phyloP scores from a whole-genome alignment of 805 yeast genomes.

The Teunomyces atbi region DNA sequence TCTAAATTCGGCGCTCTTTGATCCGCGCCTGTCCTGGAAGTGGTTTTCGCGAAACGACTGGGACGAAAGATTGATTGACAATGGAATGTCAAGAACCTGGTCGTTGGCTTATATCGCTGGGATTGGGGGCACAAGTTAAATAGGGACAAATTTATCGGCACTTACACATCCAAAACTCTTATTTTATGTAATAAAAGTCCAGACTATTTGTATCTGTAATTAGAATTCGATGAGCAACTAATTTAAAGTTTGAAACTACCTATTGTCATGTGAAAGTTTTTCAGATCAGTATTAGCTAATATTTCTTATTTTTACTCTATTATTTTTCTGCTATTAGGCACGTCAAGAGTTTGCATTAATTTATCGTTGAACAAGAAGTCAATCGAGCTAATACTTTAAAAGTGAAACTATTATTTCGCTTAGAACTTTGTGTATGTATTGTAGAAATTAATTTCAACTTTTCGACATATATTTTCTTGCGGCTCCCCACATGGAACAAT shows the following conservation, averaged over 20 bases:
- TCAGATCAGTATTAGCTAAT: too few species aligned
- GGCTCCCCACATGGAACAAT: slow-evolving; percentile 1
- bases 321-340: neutral
- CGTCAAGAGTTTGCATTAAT: neutral
- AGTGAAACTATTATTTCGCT: neutral
- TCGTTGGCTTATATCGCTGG: slow-evolving; percentile 73
- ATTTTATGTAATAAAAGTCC: neutral
- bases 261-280: neutral
- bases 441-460: neutral
- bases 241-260: neutral
- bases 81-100: slow-evolving; percentile 88
- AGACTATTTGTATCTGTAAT: neutral
- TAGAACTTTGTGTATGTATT: neutral
- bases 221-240: neutral
- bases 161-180: neutral
- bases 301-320: too few species aligned
- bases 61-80: slow-evolving; percentile 59
- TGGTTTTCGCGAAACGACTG: slow-evolving; percentile 52
- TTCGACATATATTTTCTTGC: neutral
- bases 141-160: neutral
- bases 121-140: slow-evolving; percentile 25
- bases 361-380: neutral
- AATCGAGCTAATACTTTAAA: neutral
- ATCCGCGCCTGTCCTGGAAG: slow-evolving; percentile 52
- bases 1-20: slow-evolving; percentile 70